These are phyloP conservation scores for Boletus rufocinnamomeus DNA, from an alignment of 768 basidiomycete species.

Conservation along the genomic window DNA sequence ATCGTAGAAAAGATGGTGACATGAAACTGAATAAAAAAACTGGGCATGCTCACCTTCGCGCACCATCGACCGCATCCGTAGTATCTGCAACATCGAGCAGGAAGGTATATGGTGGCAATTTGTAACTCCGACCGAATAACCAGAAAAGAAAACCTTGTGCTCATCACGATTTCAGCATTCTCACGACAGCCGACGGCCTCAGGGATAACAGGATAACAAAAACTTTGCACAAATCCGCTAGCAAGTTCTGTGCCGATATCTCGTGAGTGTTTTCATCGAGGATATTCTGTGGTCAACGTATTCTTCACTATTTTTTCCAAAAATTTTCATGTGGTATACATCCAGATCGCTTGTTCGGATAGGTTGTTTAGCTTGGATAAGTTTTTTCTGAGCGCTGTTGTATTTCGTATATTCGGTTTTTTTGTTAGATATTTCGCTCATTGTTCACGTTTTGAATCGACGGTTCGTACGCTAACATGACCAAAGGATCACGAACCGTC, in stretches of 20 bases:
- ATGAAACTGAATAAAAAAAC: not conserved
- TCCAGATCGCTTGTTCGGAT: slow-evolving; percentile 29
- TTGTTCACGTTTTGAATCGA: slow-evolving; percentile 22
- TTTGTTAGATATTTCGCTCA: slow-evolving; percentile 34
- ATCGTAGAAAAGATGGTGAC: slow-evolving; percentile 17
- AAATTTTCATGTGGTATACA: slow-evolving; percentile 10
- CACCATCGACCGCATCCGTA: not conserved
- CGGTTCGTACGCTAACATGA: slow-evolving; percentile 28
- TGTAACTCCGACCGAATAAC: slow-evolving; percentile 35
- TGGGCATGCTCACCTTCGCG: slow-evolving; percentile 21
- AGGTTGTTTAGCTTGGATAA: slow-evolving; percentile 36
- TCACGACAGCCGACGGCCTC: slow-evolving; percentile 40
- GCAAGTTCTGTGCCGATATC: slow-evolving; percentile 18
- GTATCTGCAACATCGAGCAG: not conserved
- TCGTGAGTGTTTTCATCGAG: slow-evolving; percentile 28
- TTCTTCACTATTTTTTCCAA: slow-evolving; percentile 13
- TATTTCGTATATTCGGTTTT: slow-evolving; percentile 39
- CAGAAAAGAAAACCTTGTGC: slow-evolving; percentile 26
- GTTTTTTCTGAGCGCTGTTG: slow-evolving; percentile 28
- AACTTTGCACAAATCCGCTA: slow-evolving; percentile 27
- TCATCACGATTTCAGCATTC: slow-evolving; percentile 34
- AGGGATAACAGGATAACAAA: slow-evolving; percentile 39
- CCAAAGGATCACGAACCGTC: slow-evolving; percentile 18
- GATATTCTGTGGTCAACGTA: slow-evolving; percentile 10
- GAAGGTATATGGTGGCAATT: slow-evolving; percentile 14